A percentile compares a stretch with the other conserved stretches of the same genome.
Evolutionary conservation across 352 stramenopile genomes (phyloP).

Genomic region (Globisporangium iwayamae): DNA sequence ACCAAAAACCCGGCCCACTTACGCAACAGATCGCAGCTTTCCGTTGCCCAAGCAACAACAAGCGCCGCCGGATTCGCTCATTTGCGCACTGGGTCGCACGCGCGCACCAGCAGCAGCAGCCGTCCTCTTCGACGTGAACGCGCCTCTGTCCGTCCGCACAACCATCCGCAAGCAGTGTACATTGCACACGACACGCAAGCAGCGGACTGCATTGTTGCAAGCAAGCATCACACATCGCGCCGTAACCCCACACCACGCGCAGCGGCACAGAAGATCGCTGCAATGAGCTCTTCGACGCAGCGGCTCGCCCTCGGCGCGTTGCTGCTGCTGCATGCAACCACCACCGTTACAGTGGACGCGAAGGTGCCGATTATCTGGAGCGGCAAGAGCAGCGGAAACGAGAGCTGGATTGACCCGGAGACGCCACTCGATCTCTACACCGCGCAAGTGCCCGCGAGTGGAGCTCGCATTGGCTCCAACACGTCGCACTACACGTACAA

Average conservation of each 20-base stretch:
- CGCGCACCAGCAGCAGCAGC: conserved; percentile 1
- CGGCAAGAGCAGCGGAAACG: conserved; percentile 38
- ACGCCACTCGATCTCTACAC: conserved; percentile 56
- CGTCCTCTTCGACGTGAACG: background rate
- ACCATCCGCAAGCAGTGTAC: background rate
- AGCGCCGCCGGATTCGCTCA: conserved; percentile 6
- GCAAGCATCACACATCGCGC: background rate
- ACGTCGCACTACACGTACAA: conserved; percentile 51
- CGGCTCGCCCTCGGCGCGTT: conserved; percentile 20
- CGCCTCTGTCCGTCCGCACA: background rate
- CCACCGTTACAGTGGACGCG: conserved; percentile 12
- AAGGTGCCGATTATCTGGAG: conserved; percentile 23
- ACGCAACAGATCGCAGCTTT: background rate
- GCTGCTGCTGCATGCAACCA: conserved; percentile 12
- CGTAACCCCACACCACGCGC: background rate
- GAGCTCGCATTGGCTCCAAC: conserved; percentile 27
- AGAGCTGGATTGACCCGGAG: conserved; percentile 77
- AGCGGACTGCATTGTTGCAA: conserved; percentile 1
- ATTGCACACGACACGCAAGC: background rate
- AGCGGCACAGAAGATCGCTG: background rate
- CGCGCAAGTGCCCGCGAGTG: conserved; percentile 36
- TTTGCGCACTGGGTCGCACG: conserved; percentile 11
- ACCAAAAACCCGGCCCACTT: background rate
- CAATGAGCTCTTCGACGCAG: conserved; percentile 17
- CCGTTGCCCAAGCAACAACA: background rate